Evolutionary conservation across 805 yeast genomes (phyloP), one percentile per base, ranked within the genome.

Genomic region (Monosporozyma servazzii): DNA sequence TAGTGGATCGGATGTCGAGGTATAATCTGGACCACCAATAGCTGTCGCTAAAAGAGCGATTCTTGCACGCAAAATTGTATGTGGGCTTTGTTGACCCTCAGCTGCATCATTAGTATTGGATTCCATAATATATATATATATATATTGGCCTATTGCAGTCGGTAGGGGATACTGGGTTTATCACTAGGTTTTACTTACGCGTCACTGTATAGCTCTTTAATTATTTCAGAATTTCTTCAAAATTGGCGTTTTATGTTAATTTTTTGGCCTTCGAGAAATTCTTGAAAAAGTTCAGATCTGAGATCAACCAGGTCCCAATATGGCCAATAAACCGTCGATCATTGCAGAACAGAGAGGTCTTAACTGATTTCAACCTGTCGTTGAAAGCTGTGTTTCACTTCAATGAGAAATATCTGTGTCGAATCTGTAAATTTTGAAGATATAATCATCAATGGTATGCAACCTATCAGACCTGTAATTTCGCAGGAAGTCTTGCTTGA

Each of bases 11-110:
- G 63, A 55, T 4, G 69, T 65, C 0, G 83, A 71, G 1, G 83
- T 68, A 47, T 83, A 79, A 67, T 90, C 96, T 0, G 83, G 78
- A 1, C 97, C 98, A 50, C 99, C 99, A 2, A 91, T 74, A 0
- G 98, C 96, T 3, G 96, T 80, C 3, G 89, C 88, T 40, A 90
- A 74, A 43, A 87, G 80, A 13, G 90, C 78, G 31, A 91, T 84
- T 66, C 88, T 88, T 0, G 93, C 87, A 55, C 77, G 76, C 40
- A 84, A 66, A 15, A 80, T 50, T 6, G 54, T 53, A 29, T 52
- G 46, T 1, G 69, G 55, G 3, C 49, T 45, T n/a, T 53, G 56
- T 10, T 47, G 27, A n/a, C 46, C 49, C 15, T 2, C 10, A 15
- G 17, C 39, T 31, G 49, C 43, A 5, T 45, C 37, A 15, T 45